Conservation (phyloP, 2,329 filamentous ascomycete species). For the Cladosporium colombiae region DNA sequence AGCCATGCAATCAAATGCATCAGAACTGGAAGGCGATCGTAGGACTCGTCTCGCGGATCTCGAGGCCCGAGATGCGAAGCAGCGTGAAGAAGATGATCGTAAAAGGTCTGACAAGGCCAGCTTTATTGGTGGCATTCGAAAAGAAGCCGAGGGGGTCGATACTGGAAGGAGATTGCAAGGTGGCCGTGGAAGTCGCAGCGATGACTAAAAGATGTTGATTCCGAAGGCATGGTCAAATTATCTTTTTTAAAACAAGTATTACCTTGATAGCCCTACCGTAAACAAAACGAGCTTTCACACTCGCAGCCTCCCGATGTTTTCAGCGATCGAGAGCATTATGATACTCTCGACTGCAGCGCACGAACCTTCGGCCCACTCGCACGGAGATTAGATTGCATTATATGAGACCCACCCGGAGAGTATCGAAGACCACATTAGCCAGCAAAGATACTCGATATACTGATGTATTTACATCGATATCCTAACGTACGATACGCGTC, state of each 20-base stretch:
- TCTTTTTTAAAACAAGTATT: background rate
- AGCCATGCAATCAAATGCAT: slow-evolving; percentile 46
- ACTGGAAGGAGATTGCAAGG: slow-evolving; percentile 31
- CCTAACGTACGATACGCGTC: background rate
- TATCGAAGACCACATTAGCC: background rate
- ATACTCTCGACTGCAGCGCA: background rate
- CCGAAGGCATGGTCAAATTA: background rate
- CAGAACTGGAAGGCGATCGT: slow-evolving; percentile 69
- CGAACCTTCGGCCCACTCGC: background rate
- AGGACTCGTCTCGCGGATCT: slow-evolving; percentile 67
- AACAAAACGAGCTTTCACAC: background rate
- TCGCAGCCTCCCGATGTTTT: background rate
- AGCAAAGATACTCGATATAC: background rate
- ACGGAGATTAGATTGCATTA: background rate
- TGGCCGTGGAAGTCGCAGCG: slow-evolving; percentile 25
- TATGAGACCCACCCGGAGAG: background rate
- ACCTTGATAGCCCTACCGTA: background rate
- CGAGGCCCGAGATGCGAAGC: slow-evolving; percentile 63
- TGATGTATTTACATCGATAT: background rate
- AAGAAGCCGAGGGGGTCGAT: slow-evolving; percentile 36
- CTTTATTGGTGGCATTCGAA: slow-evolving; percentile 39
- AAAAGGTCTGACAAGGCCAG: slow-evolving; percentile 39
- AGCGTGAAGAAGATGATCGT: slow-evolving; percentile 66
- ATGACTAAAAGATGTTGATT: slow-evolving; percentile 19
- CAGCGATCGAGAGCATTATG: background rate